Evolutionary conservation across 768 basidiomycete species (phyloP).

Genomic region (Suillus clintonianus): DNA sequence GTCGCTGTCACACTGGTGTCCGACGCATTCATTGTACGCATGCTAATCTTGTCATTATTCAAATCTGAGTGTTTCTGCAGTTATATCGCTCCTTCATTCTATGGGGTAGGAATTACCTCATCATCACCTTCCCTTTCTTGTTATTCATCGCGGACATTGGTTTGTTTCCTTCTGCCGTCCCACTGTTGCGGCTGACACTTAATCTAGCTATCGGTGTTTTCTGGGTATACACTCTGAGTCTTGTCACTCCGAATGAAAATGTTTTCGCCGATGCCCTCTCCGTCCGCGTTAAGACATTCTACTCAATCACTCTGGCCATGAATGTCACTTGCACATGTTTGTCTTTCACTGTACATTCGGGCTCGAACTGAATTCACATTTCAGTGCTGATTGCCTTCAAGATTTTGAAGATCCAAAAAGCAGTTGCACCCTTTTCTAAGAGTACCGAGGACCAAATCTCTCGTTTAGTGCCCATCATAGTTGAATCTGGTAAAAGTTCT

Average conservation of each 20-base stretch:
- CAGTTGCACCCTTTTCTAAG: slow-evolving; percentile 5
- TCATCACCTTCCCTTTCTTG: slow-evolving; percentile 20
- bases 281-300: slow-evolving; percentile 23
- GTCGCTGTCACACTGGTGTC: slow-evolving; percentile 24
- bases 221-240: slow-evolving; percentile 18
- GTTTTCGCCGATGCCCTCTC: slow-evolving; percentile 22
- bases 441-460: slow-evolving; percentile 6
- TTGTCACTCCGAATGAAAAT: slow-evolving; percentile 17
- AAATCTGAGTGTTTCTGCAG: slow-evolving; percentile 9
- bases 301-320: slow-evolving; percentile 22
- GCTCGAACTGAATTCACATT: background rate
- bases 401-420: slow-evolving; percentile 24
- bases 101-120: slow-evolving; percentile 21
- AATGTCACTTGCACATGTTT: slow-evolving; percentile 29
- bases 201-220: slow-evolving; percentile 19
- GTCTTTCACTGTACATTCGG: slow-evolving; percentile 2
- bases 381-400: slow-evolving; percentile 24
- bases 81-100: slow-evolving; percentile 26
- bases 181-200: background rate
- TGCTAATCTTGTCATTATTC: background rate
- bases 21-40: slow-evolving; percentile 29
- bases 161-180: slow-evolving; percentile 4
- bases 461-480: slow-evolving; percentile 15
- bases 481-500: slow-evolving; percentile 20
- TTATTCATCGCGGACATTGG: slow-evolving; percentile 31